Evolutionary conservation across 345 rosid genomes (phyloP), one percentile per base, ranked within the genome.

Genomic region (Euphorbia tirucalli): DNA sequence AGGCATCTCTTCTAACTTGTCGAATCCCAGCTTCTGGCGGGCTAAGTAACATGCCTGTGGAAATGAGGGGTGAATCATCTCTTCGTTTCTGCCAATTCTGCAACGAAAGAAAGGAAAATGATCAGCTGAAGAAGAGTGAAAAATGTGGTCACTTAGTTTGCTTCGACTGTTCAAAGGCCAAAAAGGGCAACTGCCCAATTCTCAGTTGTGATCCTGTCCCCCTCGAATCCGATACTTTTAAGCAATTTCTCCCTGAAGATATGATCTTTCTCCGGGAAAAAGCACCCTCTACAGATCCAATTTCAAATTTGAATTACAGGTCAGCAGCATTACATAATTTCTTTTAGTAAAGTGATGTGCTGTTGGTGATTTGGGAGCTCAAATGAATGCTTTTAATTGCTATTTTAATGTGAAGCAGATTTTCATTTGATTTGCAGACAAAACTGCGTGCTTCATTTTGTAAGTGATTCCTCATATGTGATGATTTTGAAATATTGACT

Each of bases 81-180:
- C 44, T 70, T 0, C 5, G 66, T 60, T 60, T 31, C 32, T 46
- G 74, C 31, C 44, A 71, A n/a, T 13, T 60, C 15, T 60, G 66
- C 46, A 32, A 15, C 11, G 31, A 60, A 13, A 30, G 32, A 65
- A 44, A 28, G 22, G 48, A 60, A 61, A 14, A 48, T 3, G 22
- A 61, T n/a, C 44, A 44, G 44, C 19, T 60, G 27, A 35, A 46
- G 5, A 60, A 14, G 22, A n/a, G 3, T 43, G 65, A 37, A n/a
- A 30, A 50, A 13, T 71, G 44, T 48, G 58, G 7, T 61, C 73
- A 25, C n/a, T 11, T n/a, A n/a, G n/a, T n/a, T n/a, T n/a, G n/a
- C n/a, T n/a, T n/a, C n/a, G n/a, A n/a, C n/a, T n/a, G n/a, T 25
- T 43, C 11, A 61, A 61, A 61, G 24, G 19, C 32, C 65, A 61